Base-by-base conservation (phyloP, 176 grass and related monocot species). In the Lolium multiflorum region DNA sequence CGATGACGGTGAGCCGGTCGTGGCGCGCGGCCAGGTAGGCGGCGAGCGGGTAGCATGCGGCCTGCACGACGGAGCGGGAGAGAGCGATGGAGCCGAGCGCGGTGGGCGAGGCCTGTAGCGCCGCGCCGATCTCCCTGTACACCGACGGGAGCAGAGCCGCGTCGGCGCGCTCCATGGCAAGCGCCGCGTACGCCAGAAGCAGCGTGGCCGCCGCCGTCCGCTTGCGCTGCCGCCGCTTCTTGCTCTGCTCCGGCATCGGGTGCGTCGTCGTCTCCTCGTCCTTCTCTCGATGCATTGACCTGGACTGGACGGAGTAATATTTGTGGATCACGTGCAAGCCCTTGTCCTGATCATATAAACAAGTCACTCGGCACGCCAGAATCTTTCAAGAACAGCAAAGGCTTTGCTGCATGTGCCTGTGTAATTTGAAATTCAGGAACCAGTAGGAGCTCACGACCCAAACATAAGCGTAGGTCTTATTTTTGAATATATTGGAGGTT, bases 121-220 rank as follows among this genome's bases (percentile, higher is more conserved):
- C 92, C 35, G 63, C 80, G 8, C 95, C 91, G 13, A 97, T 91
- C 89, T 97, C 95, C 69, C 89, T 89, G 91, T 93, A 98, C 63
- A 95, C 87, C 46, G 95, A 82, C 25, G 95, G 95, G 0, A 98
- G 93, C 41, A 95, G 95, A 55, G 93, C 93, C 46, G 94, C 91
- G 84, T 98, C 95, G 64, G 95, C 95, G 55, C 91, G 87, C 82
- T 98, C 95, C 95, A 98, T 92, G 47, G 94, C 91, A 10, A 84
- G 87, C 26, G 95, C 93, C 48, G 92, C 77, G 91, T 88, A 93
- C 12, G 93, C 89, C 22, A 94, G 81, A 17, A 94, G 44, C 73
- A 94, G 89, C 55, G 82, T 93, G 65, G 88, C 76, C 63, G 44
- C 66, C 47, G 77, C 57, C 57, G 77, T 46, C 54, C 86, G 25